Percentiles rank a stretch among this genome's conserved stretches.
phyloP scores from a whole-genome alignment of 352 stramenopile species.

The Hyaloperonospora arabidopsidis region DNA sequence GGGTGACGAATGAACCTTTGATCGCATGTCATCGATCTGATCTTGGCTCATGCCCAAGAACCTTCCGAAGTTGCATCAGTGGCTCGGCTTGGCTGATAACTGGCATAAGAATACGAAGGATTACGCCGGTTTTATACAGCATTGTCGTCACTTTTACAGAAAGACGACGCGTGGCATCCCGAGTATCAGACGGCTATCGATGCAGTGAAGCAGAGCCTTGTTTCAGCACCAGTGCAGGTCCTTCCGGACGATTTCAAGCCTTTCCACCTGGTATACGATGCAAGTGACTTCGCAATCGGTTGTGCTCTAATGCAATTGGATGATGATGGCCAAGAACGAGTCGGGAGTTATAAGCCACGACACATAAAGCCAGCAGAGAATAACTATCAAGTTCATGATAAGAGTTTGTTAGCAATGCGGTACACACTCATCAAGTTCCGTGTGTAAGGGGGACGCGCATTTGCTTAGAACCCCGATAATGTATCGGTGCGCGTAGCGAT shows the following conservation, averaged over 20 bases:
- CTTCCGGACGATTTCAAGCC: not conserved
- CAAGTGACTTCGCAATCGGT: not conserved
- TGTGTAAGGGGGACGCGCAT: not conserved
- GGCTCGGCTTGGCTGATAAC: constrained; percentile 19
- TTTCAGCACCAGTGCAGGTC: not conserved
- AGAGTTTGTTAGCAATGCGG: not conserved
- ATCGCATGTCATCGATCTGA: constrained; percentile 7
- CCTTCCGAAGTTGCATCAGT: constrained; percentile 9
- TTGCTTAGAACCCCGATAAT: not conserved
- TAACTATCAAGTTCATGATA: not conserved
- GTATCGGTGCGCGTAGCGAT: not conserved
- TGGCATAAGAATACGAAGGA: constrained; percentile 17
- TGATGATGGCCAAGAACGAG: not conserved
- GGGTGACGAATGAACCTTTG: not conserved
- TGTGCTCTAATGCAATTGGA: not conserved
- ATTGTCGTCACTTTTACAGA: not conserved
- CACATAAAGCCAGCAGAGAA: not conserved
- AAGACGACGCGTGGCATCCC: not conserved
- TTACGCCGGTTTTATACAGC: constrained; percentile 3
- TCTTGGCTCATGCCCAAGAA: constrained; percentile 4
- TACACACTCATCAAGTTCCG: constrained; percentile 1
- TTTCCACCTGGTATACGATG: too few relatives aligned
- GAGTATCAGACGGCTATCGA: not conserved
- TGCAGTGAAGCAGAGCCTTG: not conserved
- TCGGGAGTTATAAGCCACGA: not conserved